Evolutionary conservation across 2,329 filamentous ascomycete genomes (phyloP), one percentile per base, ranked within the genome.

Genomic region (Hymenoscyphus scutula): DNA sequence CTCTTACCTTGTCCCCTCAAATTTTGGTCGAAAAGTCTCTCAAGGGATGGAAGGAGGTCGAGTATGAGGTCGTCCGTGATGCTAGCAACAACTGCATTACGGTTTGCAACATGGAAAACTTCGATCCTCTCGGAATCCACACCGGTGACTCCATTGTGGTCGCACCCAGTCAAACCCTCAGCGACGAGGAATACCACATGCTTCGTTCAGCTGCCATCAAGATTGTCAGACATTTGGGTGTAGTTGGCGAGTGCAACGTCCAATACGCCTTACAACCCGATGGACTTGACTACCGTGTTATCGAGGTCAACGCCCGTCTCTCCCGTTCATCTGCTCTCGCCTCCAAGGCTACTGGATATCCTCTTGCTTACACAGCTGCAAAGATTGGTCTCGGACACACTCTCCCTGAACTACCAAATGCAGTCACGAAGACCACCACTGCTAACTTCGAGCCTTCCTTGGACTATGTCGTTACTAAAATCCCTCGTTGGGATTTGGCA

Each of bases 71-170:
- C 62, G 95, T 98, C 66, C 91, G 95, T 72, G 95, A 99, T 77
- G 94, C 92, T 60, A 89, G 91, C 77, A 96, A 98, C 84, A 99
- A 99, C 85, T 98, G 95, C 77, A 98, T 98, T 74, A 98, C 95
- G 6, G 95, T 99, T 65, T 99, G 95, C 78, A 99, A 99, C 81
- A 98, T 99, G 95, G 95, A 99, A 81, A 99, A 99, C 80, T 99
- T 99, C 73, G 95, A 99, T 76, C 95, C 95, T 61, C 87, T 99
- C 1, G 95, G 95, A 72, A 98, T 98, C 67, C 95, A 98, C 74
- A 99, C 95, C 2, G 95, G 95, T 76, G 95, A 99, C 75, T 98
- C 94, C 13, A 97, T 99, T 69, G 95, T 99, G 59, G 95, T 99
- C 55, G 95, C 95, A 8, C 95, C 95, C 48, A 98, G 94, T 3